Percentiles rank a stretch among this genome's conserved stretches.
phyloP scores from a whole-genome alignment of 805 yeast species.

The Zygotorulaspora chibaensis region DNA sequence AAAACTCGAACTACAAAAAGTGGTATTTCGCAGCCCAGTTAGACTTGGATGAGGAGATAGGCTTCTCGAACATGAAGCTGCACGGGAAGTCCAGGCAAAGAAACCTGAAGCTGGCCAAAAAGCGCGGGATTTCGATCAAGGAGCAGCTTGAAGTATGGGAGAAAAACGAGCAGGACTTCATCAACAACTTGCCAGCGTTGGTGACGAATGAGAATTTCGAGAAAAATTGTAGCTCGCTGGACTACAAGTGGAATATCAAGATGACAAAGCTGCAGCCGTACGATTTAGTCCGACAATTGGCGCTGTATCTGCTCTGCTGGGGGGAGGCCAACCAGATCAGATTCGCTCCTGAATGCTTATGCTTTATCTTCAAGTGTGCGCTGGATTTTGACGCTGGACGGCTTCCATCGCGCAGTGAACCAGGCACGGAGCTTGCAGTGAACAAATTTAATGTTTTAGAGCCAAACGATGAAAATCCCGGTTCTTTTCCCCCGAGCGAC shows the following conservation, averaged over 20 bases:
- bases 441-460: background rate
- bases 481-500: conserved; percentile 1
- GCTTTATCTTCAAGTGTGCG: conserved; percentile 81
- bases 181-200: conserved; percentile 47
- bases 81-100: conserved; percentile 43
- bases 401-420: too few species aligned
- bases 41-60: conserved; percentile 67
- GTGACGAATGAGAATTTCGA: conserved; percentile 65
- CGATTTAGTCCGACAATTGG: conserved; percentile 64
- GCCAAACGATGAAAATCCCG: background rate
- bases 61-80: conserved; percentile 52
- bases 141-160: conserved; percentile 39
- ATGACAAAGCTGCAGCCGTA: conserved; percentile 52
- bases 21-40: conserved; percentile 90
- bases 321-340: conserved; percentile 85
- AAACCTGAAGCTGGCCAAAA: conserved; percentile 43
- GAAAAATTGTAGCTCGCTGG: conserved; percentile 68
- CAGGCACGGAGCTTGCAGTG: conserved; percentile 33
- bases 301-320: conserved; percentile 74
- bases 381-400: conserved; percentile 58
- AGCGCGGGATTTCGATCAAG: conserved; percentile 34
- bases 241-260: conserved; percentile 68
- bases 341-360: conserved; percentile 85
- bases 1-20: conserved; percentile 75
- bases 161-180: conserved; percentile 48